A percentile compares a stretch with the other conserved stretches of the same genome.
Evolutionary conservation across 345 rosid genomes (phyloP).

Genomic region (Eucalyptus albens): DNA sequence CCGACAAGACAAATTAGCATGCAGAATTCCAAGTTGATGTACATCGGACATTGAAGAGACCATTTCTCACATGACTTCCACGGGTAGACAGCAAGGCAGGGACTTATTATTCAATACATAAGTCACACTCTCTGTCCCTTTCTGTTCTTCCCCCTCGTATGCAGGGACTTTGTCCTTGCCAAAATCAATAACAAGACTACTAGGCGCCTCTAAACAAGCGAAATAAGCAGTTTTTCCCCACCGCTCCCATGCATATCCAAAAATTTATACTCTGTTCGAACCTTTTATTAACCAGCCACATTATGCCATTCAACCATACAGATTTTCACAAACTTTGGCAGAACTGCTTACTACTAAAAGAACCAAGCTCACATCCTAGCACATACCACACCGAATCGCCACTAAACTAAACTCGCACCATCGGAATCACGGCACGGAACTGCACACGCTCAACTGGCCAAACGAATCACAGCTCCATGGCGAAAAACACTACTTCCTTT

Average conservation of each 20-base stretch:
- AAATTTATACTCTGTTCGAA: neutral
- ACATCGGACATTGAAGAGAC: neutral
- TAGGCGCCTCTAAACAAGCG: neutral
- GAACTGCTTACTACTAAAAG: neutral
- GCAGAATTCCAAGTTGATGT: neutral
- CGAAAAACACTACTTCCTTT: neutral
- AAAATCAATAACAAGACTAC: neutral
- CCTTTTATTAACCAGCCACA: neutral
- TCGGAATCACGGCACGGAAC: neutral
- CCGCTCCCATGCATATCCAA: neutral
- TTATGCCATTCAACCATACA: neutral
- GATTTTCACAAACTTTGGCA: neutral
- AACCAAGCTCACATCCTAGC: neutral
- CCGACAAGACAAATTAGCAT: neutral
- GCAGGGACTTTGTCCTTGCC: neutral
- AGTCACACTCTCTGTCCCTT: neutral
- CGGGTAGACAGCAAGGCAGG: neutral
- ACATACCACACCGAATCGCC: neutral
- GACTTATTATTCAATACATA: neutral
- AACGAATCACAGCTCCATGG: neutral
- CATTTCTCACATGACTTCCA: neutral
- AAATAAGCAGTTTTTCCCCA: neutral
- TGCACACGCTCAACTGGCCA: neutral
- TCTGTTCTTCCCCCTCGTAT: neutral
- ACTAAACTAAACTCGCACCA: neutral